Evolutionary conservation across 495 filamentous ascomycete genomes (phyloP).

Genomic region (Daldinia loculata): DNA sequence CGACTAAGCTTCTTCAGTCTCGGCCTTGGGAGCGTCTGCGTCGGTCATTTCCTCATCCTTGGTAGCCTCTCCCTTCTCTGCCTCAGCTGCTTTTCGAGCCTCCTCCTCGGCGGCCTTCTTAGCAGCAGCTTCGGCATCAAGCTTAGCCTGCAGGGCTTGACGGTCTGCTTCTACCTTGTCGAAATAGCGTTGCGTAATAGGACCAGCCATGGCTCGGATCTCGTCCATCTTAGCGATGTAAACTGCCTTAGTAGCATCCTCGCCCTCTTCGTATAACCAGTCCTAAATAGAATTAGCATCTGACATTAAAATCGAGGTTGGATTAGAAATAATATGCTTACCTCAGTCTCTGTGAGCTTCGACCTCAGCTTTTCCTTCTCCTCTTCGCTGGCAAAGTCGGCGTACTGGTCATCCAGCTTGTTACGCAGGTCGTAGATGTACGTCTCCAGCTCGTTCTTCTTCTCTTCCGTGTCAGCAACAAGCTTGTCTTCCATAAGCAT

Average conservation of each 20-base stretch:
- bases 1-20: conserved; percentile 49
- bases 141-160: conserved; percentile 73
- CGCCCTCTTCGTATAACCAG: conserved; percentile 98
- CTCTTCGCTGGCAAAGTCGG: conserved; percentile 87
- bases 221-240: conserved; percentile 97
- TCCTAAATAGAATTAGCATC: conserved; percentile 66
- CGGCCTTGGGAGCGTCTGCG: conserved; percentile 59
- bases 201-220: conserved; percentile 87
- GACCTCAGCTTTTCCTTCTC: conserved; percentile 86
- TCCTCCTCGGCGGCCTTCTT: conserved; percentile 79
- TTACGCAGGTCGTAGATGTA: conserved; percentile 96
- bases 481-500: conserved; percentile 99
- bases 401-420: conserved; percentile 90
- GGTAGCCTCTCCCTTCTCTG: conserved; percentile 50
- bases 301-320: background rate
- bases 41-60: conserved; percentile 68
- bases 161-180: conserved; percentile 94
- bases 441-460: conserved; percentile 99
- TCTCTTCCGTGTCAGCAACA: conserved; percentile 97
- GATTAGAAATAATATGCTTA: conserved; percentile 57
- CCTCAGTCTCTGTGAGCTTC: conserved; percentile 85
- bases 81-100: conserved; percentile 58
- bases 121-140: conserved; percentile 84
- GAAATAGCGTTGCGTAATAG: conserved; percentile 92
- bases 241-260: conserved; percentile 90